A percentile compares a stretch with the other conserved stretches of the same genome.
These are phyloP conservation scores for Barbatosphaeria neglecta DNA, from an alignment of 495 filamentous ascomycete species.

Conservation along the genomic window DNA sequence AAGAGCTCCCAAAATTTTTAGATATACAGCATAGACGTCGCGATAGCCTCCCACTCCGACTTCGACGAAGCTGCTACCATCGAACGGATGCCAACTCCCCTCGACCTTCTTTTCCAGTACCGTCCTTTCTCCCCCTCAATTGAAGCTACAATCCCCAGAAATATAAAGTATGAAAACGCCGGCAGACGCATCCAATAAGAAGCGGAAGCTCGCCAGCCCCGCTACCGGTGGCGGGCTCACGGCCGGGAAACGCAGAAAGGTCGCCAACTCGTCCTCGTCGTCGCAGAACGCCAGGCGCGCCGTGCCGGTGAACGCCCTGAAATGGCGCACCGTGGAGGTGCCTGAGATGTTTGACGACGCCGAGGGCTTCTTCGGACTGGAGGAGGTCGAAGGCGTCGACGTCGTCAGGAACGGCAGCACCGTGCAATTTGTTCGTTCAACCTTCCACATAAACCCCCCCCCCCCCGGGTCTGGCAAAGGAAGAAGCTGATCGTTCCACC, in stretches of 20 bases:
- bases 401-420: constrained; percentile 47
- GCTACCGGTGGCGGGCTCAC: constrained; percentile 10
- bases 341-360: constrained; percentile 83
- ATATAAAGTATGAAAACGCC: background rate
- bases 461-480: background rate
- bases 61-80: too few species aligned
- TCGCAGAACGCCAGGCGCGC: constrained; percentile 17
- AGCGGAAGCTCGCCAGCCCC: constrained; percentile 29
- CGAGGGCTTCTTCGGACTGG: constrained; percentile 88
- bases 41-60: too few species aligned
- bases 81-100: too few species aligned
- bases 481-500: background rate
- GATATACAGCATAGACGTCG: too few species aligned
- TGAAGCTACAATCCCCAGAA: too few species aligned
- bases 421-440: constrained; percentile 37
- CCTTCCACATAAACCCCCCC: background rate
- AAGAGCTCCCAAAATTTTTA: too few species aligned
- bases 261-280: constrained; percentile 3
- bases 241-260: constrained; percentile 41
- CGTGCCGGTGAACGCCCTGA: constrained; percentile 50
- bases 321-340: constrained; percentile 72
- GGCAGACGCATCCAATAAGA: constrained; percentile 17
- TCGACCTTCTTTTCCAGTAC: too few species aligned
- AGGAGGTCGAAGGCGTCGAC: constrained; percentile 86
- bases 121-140: too few species aligned